Conservation (phyloP, 1,284 basidiomycete species). For the Cutaneotrichosporon cutaneum region DNA sequence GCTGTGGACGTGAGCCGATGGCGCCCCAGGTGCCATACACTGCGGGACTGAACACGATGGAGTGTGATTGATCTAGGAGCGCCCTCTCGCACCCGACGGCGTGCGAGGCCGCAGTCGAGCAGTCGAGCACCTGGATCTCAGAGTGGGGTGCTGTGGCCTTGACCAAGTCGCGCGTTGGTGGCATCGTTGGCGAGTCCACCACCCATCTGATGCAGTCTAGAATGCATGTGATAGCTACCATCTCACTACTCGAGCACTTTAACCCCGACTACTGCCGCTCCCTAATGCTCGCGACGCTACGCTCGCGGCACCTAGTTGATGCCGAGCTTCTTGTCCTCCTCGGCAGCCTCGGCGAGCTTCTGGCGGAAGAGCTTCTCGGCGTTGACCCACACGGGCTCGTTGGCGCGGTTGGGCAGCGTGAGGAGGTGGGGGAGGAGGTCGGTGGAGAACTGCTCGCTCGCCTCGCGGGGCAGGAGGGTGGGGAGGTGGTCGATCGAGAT, state of each 20-base stretch:
- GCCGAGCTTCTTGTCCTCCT: constrained; percentile 46
- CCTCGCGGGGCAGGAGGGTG: constrained; percentile 85
- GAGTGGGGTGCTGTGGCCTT: neutral
- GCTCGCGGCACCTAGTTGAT: constrained; percentile 24
- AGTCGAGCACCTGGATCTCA: no score
- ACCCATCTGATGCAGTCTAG: constrained; percentile 4
- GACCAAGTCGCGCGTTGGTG: neutral
- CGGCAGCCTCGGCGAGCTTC: constrained; percentile 62
- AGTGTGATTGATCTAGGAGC: no score
- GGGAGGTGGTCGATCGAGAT: constrained; percentile 98
- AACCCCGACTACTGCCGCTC: neutral
- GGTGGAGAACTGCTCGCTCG: constrained; percentile 91
- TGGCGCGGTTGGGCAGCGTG: constrained; percentile 67
- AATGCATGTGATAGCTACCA: neutral
- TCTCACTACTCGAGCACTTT: neutral
- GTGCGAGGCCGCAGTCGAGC: no score
- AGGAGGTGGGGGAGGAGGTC: constrained; percentile 86
- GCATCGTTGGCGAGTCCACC: no score
- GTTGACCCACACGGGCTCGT: constrained; percentile 80
- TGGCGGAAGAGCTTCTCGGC: constrained; percentile 81
- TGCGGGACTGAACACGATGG: no score
- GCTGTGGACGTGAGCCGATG: no score
- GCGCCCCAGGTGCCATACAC: no score
- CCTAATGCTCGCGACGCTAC: neutral
- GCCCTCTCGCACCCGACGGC: no score